Evolutionary conservation across 2,329 filamentous ascomycete genomes (phyloP).

Genomic region (Diaporthe sp.): DNA sequence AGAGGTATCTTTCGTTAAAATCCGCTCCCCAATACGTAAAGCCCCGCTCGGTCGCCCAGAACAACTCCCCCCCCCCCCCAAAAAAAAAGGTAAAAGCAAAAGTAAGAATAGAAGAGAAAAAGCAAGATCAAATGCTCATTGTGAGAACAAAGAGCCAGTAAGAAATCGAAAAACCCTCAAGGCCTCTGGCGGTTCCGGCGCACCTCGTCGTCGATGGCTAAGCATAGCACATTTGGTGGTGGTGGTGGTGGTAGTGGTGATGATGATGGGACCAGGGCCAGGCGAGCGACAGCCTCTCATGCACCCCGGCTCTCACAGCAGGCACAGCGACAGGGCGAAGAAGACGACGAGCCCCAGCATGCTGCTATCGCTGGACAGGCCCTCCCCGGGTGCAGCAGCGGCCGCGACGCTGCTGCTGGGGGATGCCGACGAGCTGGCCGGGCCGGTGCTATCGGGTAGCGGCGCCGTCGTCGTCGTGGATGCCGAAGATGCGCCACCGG

Average conservation of each 20-base stretch:
- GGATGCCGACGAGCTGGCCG: background rate
- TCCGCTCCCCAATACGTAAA: slow-evolving; percentile 1
- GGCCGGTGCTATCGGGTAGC: background rate
- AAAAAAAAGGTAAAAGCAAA: background rate
- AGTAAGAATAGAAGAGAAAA: background rate
- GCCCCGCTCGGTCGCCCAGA: background rate
- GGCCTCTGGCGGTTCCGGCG: background rate
- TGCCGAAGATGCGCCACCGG: background rate
- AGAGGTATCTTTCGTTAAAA: slow-evolving; percentile 27
- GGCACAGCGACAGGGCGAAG: slow-evolving; percentile 34
- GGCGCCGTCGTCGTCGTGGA: background rate
- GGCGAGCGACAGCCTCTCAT: background rate
- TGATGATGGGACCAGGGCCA: too few species aligned
- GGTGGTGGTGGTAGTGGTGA: too few species aligned
- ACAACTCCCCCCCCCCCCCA: background rate
- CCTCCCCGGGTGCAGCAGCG: slow-evolving; percentile 20
- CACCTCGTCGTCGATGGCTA: background rate
- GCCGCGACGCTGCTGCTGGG: background rate
- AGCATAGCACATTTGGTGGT: background rate
- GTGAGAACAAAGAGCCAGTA: background rate
- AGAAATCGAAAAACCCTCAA: background rate
- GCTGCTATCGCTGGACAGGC: slow-evolving; percentile 33
- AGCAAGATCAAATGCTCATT: background rate
- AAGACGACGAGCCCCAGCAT: slow-evolving; percentile 36
- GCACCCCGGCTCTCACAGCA: slow-evolving; percentile 18